Conservation (phyloP, 164 flowering plant species). For the Kingdonia uniflora region DNA sequence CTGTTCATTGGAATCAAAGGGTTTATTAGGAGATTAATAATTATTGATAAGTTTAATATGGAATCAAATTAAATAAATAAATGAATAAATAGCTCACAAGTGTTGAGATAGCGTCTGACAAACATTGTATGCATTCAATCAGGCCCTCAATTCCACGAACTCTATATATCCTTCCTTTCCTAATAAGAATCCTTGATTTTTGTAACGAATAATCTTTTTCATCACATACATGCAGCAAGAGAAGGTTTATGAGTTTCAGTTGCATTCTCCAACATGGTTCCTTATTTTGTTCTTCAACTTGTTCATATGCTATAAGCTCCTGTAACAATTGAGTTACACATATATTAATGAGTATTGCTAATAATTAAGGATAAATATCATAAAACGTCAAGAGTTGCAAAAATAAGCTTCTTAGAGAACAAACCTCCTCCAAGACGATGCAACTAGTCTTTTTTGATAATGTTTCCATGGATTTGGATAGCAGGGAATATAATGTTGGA, state of each 20-base stretch:
- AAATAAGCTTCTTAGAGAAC: not conserved
- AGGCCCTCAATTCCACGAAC: constrained; percentile 35
- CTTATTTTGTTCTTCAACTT: constrained; percentile 26
- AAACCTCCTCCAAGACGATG: constrained; percentile 69
- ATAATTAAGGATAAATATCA: not conserved
- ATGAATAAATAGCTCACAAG: constrained; percentile 36
- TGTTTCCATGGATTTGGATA: constrained; percentile 28
- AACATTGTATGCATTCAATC: constrained; percentile 42
- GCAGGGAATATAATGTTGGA: constrained; percentile 32
- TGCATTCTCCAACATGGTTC: constrained; percentile 55
- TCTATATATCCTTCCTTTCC: constrained; percentile 42
- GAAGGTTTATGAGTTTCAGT: constrained; percentile 38
- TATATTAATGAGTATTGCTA: too few relatives aligned
- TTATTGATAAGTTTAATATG: not conserved
- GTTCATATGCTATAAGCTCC: constrained; percentile 77
- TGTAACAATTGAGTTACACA: too few relatives aligned
- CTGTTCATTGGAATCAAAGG: constrained; percentile 20
- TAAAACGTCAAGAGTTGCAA: constrained; percentile 1
- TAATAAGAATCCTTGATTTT: constrained; percentile 43
- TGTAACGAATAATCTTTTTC: constrained; percentile 28
- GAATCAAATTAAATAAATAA: not conserved
- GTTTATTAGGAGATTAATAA: too few relatives aligned
- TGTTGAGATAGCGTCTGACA: constrained; percentile 58
- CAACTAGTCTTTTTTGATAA: constrained; percentile 31
- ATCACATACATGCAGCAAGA: constrained; percentile 40